phyloP scores from a whole-genome alignment of 305 asterid species.

The Coffea humblotiana region DNA sequence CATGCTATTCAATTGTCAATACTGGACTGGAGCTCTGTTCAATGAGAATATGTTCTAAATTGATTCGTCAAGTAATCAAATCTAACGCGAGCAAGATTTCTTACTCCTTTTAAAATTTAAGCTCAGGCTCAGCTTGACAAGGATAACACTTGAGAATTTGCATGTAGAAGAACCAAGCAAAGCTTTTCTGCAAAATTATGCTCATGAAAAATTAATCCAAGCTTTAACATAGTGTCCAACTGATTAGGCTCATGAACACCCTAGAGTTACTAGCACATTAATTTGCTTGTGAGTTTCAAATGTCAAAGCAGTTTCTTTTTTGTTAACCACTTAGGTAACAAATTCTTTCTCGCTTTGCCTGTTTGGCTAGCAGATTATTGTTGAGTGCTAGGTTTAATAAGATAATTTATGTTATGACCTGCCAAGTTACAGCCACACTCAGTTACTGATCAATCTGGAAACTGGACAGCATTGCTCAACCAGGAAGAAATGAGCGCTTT shows the following conservation, averaged over 20 bases:
- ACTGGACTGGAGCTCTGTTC: neutral
- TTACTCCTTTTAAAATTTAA: no score
- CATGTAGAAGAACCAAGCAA: neutral
- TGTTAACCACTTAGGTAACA: neutral
- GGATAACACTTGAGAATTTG: neutral
- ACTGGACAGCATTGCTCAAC: constrained; percentile 21
- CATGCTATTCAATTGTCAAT: neutral
- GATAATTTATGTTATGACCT: neutral
- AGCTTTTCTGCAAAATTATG: neutral
- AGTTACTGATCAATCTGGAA: constrained; percentile 6
- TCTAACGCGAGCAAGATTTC: neutral
- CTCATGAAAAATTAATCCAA: no score
- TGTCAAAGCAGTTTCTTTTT: neutral
- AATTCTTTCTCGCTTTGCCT: neutral
- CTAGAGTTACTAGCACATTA: neutral
- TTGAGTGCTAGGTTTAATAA: neutral
- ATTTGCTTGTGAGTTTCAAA: neutral
- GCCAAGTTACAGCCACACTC: neutral
- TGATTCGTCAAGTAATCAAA: no score
- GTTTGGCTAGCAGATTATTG: neutral
- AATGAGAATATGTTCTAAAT: neutral
- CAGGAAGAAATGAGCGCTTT: constrained; percentile 68
- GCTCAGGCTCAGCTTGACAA: neutral
- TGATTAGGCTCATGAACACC: neutral
- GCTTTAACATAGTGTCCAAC: neutral